These are phyloP conservation scores for Medicago arabica DNA, from an alignment of 306 rosid species.

Conservation along the genomic window DNA sequence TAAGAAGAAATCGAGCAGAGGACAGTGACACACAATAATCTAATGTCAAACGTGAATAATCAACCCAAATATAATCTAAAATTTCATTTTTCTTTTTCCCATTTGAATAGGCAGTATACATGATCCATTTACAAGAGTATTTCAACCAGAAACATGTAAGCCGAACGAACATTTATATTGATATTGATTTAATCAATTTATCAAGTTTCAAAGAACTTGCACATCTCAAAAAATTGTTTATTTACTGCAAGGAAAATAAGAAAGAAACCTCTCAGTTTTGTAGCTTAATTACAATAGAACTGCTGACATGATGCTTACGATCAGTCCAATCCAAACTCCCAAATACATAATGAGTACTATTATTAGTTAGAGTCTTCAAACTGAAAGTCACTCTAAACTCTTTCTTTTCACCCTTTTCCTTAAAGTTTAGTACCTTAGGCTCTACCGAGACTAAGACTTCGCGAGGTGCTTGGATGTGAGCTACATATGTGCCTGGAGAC, in stretches of 20 bases:
- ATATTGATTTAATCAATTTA: background rate
- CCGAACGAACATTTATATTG: background rate
- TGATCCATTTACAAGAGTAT: background rate
- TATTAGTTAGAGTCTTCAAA: conserved; percentile 7
- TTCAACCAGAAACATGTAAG: background rate
- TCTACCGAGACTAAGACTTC: conserved; percentile 44
- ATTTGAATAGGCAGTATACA: no score
- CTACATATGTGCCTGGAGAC: conserved; percentile 51
- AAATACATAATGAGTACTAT: conserved; percentile 19
- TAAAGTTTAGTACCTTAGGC: conserved; percentile 50
- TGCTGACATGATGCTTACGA: conserved; percentile 53
- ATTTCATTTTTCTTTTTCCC: no score
- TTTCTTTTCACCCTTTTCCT: conserved; percentile 54
- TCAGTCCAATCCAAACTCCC: conserved; percentile 61
- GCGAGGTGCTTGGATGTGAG: conserved; percentile 40
- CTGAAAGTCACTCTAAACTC: conserved; percentile 42
- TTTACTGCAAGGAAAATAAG: background rate
- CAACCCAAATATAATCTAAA: no score
- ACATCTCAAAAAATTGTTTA: background rate
- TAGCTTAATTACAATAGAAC: conserved; percentile 46
- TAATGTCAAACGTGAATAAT: no score
- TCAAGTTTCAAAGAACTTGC: background rate
- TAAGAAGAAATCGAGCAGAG: no score
- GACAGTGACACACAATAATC: no score
- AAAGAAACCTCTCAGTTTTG: background rate